Percentiles rank a stretch among this genome's conserved stretches.
phyloP scores from a whole-genome alignment of 1,284 basidiomycete species.

The Hymenochaete sp. region DNA sequence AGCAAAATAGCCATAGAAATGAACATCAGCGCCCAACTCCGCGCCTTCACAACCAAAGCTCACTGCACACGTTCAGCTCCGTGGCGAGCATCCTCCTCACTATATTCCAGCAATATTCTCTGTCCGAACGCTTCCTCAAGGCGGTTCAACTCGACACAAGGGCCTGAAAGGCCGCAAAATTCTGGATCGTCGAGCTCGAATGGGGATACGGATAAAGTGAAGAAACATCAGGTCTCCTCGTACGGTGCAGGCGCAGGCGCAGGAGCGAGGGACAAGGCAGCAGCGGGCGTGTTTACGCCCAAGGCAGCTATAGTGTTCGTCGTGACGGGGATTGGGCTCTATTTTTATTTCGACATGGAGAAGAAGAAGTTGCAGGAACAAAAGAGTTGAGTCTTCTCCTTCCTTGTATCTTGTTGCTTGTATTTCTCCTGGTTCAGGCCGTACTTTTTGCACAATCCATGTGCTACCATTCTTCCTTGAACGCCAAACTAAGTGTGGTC shows the following conservation, averaged over 20 bases:
- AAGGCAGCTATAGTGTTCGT: constrained; percentile 78
- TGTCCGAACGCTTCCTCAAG: no score
- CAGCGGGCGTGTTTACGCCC: constrained; percentile 71
- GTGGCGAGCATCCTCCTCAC: no score
- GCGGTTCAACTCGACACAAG: no score
- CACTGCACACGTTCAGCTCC: no score
- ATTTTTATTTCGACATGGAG: constrained; percentile 84
- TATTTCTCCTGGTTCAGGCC: background rate
- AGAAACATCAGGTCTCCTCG: no score
- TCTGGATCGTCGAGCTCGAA: background rate
- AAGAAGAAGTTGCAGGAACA: constrained; percentile 72
- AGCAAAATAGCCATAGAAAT: no score
- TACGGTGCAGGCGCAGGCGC: constrained; percentile 20
- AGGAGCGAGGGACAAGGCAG: constrained; percentile 31
- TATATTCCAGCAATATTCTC: no score
- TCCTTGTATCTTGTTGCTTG: no score
- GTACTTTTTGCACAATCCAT: background rate
- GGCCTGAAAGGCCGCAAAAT: no score
- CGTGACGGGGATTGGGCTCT: constrained; percentile 73
- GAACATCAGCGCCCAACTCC: no score
- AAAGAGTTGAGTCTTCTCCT: constrained; percentile 36
- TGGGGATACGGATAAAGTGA: background rate
- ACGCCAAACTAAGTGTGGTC: constrained; percentile 1
- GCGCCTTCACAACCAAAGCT: no score
- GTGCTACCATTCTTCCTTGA: constrained; percentile 1